These are phyloP conservation scores for Phytophthora syringae DNA, from an alignment of 352 stramenopile species.

Conservation along the genomic window DNA sequence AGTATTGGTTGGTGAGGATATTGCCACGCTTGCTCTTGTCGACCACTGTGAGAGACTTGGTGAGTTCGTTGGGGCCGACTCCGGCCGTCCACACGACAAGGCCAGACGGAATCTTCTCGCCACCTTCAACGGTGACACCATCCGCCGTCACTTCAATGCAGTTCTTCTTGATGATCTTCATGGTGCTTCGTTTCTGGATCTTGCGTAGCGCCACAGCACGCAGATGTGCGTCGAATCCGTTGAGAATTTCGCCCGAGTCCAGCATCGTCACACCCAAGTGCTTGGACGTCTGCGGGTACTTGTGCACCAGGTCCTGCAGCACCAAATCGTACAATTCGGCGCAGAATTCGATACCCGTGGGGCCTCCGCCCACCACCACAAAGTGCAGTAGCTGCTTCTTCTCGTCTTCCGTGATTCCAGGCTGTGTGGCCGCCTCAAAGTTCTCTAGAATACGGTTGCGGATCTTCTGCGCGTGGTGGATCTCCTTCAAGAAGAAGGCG, in stretches of 20 bases:
- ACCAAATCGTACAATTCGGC: constrained; percentile 96
- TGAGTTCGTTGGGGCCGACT: constrained; percentile 82
- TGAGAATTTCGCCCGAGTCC: constrained; percentile 78
- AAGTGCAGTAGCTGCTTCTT: constrained; percentile 94
- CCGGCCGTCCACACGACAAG: constrained; percentile 84
- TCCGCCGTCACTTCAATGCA: constrained; percentile 70
- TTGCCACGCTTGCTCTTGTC: constrained; percentile 84
- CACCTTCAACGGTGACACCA: constrained; percentile 67
- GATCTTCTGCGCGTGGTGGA: constrained; percentile 93
- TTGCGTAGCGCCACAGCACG: constrained; percentile 77
- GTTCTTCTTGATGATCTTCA: constrained; percentile 85
- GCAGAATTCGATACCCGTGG: constrained; percentile 96
- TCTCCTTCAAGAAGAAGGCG: constrained; percentile 98
- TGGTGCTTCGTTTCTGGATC: constrained; percentile 80
- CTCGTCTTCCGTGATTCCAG: constrained; percentile 84
- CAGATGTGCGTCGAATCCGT: constrained; percentile 72
- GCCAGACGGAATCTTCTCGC: constrained; percentile 61
- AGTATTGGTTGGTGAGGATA: constrained; percentile 86
- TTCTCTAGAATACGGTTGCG: constrained; percentile 86
- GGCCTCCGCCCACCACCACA: constrained; percentile 97
- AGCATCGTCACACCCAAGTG: constrained; percentile 72
- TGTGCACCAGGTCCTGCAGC: constrained; percentile 88
- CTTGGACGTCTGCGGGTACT: constrained; percentile 81
- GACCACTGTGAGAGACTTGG: constrained; percentile 72
- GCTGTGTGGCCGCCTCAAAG: constrained; percentile 95